Percentiles rank a stretch among this genome's conserved stretches.
Conservation (phyloP, 108 stramenopile species). For the Skeletonema tropicum region DNA sequence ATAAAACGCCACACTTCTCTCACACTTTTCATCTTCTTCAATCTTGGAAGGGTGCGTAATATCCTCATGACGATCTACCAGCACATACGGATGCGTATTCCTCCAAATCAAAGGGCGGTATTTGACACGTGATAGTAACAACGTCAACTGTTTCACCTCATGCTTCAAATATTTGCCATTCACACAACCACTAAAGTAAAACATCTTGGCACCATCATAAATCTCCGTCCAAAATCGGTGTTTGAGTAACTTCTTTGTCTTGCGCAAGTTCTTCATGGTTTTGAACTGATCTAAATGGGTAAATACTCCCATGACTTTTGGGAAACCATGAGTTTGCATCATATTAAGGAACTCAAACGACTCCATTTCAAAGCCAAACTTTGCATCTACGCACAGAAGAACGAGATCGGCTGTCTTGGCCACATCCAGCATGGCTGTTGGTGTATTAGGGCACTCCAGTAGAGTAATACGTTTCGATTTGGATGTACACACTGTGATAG, state of each 20-base stretch:
- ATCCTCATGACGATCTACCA: conserved; percentile 96
- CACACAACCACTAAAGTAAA: conserved; percentile 92
- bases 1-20: conserved; percentile 90
- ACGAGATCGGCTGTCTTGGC: conserved; percentile 98
- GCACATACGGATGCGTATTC: conserved; percentile 96
- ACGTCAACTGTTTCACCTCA: conserved; percentile 90
- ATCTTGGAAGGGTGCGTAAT: conserved; percentile 80
- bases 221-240: conserved; percentile 99
- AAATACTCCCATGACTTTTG: conserved; percentile 98
- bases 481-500: conserved; percentile 95
- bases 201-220: conserved; percentile 99
- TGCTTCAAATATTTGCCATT: conserved; percentile 96
- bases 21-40: conserved; percentile 80
- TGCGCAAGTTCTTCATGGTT: conserved; percentile 89
- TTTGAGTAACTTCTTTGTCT: conserved; percentile 94
- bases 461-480: conserved; percentile 94
- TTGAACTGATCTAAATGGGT: conserved; percentile 96
- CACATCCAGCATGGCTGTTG: conserved; percentile 96
- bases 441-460: conserved; percentile 93
- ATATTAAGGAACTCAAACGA: conserved; percentile 99
- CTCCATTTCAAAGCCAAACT: conserved; percentile 99
- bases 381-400: conserved; percentile 96
- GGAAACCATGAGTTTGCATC: conserved; percentile 97
- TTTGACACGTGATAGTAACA: conserved; percentile 92
- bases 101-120: conserved; percentile 97